Evolutionary conservation across 2,329 filamentous ascomycete species (phyloP).

Genomic region (Claviceps paspali): DNA sequence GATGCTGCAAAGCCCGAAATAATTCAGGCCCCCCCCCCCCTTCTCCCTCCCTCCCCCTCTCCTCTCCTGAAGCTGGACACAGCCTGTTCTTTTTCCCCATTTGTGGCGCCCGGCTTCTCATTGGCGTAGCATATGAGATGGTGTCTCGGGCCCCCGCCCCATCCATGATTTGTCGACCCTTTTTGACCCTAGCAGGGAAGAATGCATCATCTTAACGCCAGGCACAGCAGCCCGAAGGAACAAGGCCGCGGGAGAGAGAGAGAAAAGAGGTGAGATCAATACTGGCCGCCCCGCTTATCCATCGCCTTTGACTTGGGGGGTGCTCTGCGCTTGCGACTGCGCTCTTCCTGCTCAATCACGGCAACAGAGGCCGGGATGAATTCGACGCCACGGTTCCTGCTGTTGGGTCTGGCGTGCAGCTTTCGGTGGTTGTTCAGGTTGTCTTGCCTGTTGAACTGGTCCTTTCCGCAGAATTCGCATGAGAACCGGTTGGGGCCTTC

Average conservation of each 20-base stretch:
- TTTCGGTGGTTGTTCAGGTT: conserved; percentile 28
- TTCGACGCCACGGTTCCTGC: conserved; percentile 23
- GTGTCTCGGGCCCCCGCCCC: conserved; percentile 3
- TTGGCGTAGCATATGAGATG: conserved; percentile 1
- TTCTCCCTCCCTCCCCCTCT: too few relatives aligned
- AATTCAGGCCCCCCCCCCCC: too few relatives aligned
- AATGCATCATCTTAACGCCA: conserved; percentile 1
- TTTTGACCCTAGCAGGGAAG: background rate
- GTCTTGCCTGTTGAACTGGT: conserved; percentile 26
- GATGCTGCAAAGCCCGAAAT: too few relatives aligned
- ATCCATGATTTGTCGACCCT: background rate
- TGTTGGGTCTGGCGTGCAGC: conserved; percentile 24
- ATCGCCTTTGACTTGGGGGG: conserved; percentile 21
- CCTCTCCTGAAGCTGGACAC: too few relatives aligned
- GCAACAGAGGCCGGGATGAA: conserved; percentile 24
- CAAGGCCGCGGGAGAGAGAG: too few relatives aligned
- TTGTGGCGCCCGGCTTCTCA: background rate
- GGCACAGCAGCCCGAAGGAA: background rate
- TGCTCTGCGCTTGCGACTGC: conserved; percentile 23
- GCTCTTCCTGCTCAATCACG: conserved; percentile 25
- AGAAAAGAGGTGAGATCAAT: conserved; percentile 10
- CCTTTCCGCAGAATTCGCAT: conserved; percentile 27
- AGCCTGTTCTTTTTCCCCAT: background rate
- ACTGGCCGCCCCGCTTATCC: conserved; percentile 17
- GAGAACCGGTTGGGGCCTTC: conserved; percentile 24